Evolutionary conservation across 2,329 filamentous ascomycete species (phyloP), one percentile per base, ranked within the genome.

Genomic region (Microcera coccophila): DNA sequence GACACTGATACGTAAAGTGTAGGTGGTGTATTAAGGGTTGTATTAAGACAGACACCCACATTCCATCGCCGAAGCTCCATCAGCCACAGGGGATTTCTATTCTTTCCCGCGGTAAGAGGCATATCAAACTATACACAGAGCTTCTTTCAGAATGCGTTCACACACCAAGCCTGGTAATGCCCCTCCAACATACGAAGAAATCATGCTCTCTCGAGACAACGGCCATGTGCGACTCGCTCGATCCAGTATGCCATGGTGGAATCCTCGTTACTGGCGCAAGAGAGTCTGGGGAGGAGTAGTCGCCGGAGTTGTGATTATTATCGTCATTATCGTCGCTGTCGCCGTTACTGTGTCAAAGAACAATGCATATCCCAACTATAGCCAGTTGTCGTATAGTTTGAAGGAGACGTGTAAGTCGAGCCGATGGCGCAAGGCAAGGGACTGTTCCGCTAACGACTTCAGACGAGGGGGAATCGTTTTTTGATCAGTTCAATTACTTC

Each of bases 401-500:
- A 58, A 60, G 21, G 75, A 79, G 41, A 71, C 71, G 39, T 78
- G 74, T 75, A 54, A 58, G 72, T 55, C 21, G 5, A 11, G 8
- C 8, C 18, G n/a, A 3, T 19, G 5, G 2, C 4, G 7, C 9
- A 12, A 4, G 10, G 11, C 7, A 11, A 15, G 32, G 16, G 12
- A 17, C 7, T 19, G 39, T 31, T 38, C 39, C 18, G 41, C 32
- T 40, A 28, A 50, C 37, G 40, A 33, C 39, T 36, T 12, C n/a
- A 78, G 75, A 77, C 51, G 68, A 67, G 15, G 73, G 74, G 38
- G 62, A 69, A 31, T 57, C 50, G 12, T 79, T 79, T 54, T 79
- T 79, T 56, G 73, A 78, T 52, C 69, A 76, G 26, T 79, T 79
- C 54, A 57, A 76, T 52, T 79, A 79, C 52, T 76, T 68, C 45